Percentiles rank a stretch among this genome's conserved stretches.
Conservation (phyloP, 2,329 filamentous ascomycete genomes). For the Ambrosiella xylebori region DNA sequence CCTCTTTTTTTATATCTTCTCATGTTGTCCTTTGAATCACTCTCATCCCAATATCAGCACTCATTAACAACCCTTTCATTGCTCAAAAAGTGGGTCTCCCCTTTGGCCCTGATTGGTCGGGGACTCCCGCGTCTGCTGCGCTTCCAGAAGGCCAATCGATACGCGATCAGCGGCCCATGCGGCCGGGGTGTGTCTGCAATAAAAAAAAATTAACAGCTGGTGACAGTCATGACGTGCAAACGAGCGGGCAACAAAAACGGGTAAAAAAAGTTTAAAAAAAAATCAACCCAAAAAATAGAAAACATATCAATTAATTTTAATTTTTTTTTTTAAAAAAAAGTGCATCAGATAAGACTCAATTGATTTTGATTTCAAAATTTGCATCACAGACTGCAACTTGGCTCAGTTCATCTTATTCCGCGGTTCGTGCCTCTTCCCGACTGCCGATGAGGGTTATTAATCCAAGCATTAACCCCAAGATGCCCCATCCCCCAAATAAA, state of each 20-base stretch:
- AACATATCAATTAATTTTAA: not conserved
- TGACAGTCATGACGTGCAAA: not conserved
- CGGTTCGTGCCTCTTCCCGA: no score
- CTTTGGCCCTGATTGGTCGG: conserved; percentile 3
- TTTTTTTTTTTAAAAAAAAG: no score
- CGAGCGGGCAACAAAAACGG: not conserved
- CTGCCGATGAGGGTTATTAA: not conserved
- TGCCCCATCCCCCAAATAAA: not conserved
- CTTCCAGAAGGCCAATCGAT: conserved; percentile 10
- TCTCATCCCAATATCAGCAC: not conserved
- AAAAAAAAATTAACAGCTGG: not conserved
- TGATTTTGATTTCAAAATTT: no score
- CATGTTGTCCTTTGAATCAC: not conserved
- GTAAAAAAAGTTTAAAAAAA: not conserved
- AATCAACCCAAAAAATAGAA: not conserved
- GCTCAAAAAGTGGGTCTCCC: not conserved
- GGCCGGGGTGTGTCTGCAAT: conserved; percentile 5
- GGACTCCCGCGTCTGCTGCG: conserved; percentile 9
- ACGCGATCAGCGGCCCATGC: conserved; percentile 6
- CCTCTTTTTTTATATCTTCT: no score
- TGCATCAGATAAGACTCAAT: no score
- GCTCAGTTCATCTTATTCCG: no score
- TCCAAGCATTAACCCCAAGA: conserved; percentile 5
- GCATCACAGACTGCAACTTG: no score
- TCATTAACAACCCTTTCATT: not conserved